These are phyloP conservation scores for Thalassiosira hispida DNA, from an alignment of 352 stramenopile species.

Conservation along the genomic window DNA sequence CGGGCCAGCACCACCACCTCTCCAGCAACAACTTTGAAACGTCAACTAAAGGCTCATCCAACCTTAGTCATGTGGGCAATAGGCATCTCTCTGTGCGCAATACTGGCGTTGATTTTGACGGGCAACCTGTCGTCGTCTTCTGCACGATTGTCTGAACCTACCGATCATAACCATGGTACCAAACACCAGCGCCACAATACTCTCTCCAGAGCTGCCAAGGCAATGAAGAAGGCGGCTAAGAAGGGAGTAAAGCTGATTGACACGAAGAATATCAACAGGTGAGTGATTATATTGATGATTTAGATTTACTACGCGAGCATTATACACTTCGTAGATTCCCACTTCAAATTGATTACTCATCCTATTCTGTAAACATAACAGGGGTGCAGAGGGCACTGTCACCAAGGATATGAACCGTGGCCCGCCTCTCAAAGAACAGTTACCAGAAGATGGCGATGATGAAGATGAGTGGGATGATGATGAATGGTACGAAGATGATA, in stretches of 20 bases:
- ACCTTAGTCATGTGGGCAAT: not conserved
- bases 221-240: not conserved
- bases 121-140: not conserved
- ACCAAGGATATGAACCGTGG: slow-evolving; percentile 38
- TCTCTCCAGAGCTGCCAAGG: not conserved
- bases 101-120: slow-evolving; percentile 1
- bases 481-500: slow-evolving; percentile 15
- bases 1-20: no score
- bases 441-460: slow-evolving; percentile 23
- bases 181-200: not conserved
- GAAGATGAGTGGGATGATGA: slow-evolving; percentile 1
- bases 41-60: no score
- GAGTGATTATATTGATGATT: no score
- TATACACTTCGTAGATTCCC: not conserved
- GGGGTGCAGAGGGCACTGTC: slow-evolving; percentile 14
- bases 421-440: slow-evolving; percentile 18
- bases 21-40: no score
- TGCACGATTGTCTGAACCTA: not conserved
- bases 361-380: not conserved
- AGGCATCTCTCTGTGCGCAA: not conserved
- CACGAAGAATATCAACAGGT: no score
- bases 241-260: not conserved
- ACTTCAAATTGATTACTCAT: not conserved
- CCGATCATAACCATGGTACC: no score
- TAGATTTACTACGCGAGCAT: no score